These are phyloP conservation scores for Sorghum bicolor DNA, from an alignment of 176 grass and related monocot genomes.

Conservation along the genomic window Sorghum_bicolor_NCBIv3 NC_012875.2:60888501-60889000, in stretches of 20 bases:
- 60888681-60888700: background rate
- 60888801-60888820: background rate
- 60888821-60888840: background rate
- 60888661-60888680: background rate
- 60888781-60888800: background rate
- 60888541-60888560: constrained; percentile 91
- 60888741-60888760: background rate
- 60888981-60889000: background rate
- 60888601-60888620: constrained; percentile 80
- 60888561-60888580: constrained; percentile 87
- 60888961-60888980: background rate
- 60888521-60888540: constrained; percentile 56
- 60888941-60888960: background rate
- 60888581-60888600: constrained; percentile 75
- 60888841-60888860: background rate
- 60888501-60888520: constrained; percentile 48
- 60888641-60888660: background rate
- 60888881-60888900: background rate
- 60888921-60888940: background rate
- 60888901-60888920: background rate
- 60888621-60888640: constrained; percentile 49
- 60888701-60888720: background rate
- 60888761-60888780: background rate
- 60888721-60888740: constrained; percentile 10
- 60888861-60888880: background rate